phyloP scores from a whole-genome alignment of 805 yeast genomes.

The Kuraishia piskuri region DNA sequence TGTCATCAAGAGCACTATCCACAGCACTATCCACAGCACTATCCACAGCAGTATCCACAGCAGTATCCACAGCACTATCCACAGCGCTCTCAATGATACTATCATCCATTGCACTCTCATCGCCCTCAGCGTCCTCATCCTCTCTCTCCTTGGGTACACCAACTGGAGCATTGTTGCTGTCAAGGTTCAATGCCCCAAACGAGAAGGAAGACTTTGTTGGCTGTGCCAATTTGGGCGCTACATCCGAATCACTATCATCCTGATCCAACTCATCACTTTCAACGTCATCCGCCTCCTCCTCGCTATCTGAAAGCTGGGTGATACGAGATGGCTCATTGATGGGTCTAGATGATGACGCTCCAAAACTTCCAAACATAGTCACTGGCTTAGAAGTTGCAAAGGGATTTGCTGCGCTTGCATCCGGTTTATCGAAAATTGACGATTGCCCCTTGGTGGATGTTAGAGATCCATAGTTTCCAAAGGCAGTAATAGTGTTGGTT shows the following conservation, averaged over 20 bases:
- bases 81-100: background rate
- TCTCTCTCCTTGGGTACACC: background rate
- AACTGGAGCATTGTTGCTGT: background rate
- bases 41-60: background rate
- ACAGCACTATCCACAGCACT: background rate
- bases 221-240: background rate
- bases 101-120: background rate
- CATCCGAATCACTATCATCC: conserved; percentile 5
- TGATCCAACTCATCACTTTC: conserved; percentile 8
- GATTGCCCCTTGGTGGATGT: background rate
- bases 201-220: background rate
- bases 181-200: background rate
- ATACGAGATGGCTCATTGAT: background rate
- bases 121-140: background rate
- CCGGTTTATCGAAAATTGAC: background rate
- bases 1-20: background rate
- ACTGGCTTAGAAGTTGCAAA: background rate
- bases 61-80: background rate
- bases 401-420: background rate
- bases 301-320: background rate
- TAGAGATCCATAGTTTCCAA: background rate
- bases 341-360: background rate
- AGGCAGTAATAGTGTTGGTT: background rate
- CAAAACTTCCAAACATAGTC: background rate
- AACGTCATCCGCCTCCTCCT: conserved; percentile 1